A percentile compares a stretch with the other conserved stretches of the same genome.
These are phyloP conservation scores for Ogataea sp. DNA, from an alignment of 805 yeast species.

Conservation along the genomic window DNA sequence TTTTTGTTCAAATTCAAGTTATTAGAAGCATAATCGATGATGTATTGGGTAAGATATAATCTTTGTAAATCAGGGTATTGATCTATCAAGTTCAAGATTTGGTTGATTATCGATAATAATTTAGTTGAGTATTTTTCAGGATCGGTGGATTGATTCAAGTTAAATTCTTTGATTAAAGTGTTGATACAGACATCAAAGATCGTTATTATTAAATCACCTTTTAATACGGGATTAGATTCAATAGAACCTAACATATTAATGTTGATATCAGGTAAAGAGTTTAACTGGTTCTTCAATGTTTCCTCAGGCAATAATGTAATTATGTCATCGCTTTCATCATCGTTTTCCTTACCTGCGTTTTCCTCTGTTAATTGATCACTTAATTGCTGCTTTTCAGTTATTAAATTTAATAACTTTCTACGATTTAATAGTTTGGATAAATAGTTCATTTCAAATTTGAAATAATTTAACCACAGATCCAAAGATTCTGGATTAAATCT, in stretches of 20 bases:
- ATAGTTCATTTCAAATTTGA: constrained; percentile 81
- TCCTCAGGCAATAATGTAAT: constrained; percentile 14
- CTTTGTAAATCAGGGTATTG: constrained; percentile 64
- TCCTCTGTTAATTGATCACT: constrained; percentile 39
- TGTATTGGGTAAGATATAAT: constrained; percentile 55
- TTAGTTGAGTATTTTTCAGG: constrained; percentile 11
- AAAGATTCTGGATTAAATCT: constrained; percentile 72
- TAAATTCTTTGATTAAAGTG: constrained; percentile 27
- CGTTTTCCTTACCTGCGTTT: constrained; percentile 16
- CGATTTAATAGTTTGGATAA: constrained; percentile 77
- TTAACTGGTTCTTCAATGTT: constrained; percentile 52
- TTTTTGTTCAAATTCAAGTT: constrained; percentile 29
- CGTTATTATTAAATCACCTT: constrained; percentile 65
- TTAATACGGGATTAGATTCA: constrained; percentile 74
- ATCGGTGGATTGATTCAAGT: background rate
- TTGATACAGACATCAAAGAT: constrained; percentile 62
- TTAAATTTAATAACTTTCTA: constrained; percentile 71
- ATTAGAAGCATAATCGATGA: constrained; percentile 42
- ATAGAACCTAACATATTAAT: constrained; percentile 76
- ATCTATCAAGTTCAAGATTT: constrained; percentile 54
- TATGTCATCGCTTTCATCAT: constrained; percentile 14
- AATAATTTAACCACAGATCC: constrained; percentile 76
- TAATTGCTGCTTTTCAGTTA: constrained; percentile 63
- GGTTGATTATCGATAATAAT: constrained; percentile 28
- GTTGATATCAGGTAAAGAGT: constrained; percentile 79